Percentiles rank a stretch among this genome's conserved stretches.
Evolutionary conservation across 2,329 filamentous ascomycete species (phyloP).

Genomic region (Elsinoe arachidis): DNA sequence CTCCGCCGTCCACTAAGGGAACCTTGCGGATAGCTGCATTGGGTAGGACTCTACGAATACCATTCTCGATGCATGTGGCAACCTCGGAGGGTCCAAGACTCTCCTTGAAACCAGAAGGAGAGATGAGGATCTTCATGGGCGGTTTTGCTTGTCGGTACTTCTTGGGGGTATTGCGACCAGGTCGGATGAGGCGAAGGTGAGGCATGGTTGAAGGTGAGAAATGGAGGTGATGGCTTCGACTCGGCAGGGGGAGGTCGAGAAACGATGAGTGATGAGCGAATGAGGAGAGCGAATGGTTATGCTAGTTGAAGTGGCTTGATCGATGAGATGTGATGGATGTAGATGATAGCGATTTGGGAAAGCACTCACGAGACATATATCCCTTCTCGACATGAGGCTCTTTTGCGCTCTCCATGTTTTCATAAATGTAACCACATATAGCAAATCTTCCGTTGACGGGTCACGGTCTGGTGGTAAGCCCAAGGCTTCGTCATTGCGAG

Average conservation of each 20-base stretch:
- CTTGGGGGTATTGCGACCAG: conserved; percentile 7
- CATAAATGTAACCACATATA: conserved; percentile 9
- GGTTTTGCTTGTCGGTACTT: conserved; percentile 8
- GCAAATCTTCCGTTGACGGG: conserved; percentile 2
- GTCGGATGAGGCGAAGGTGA: conserved; percentile 7
- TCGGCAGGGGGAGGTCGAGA: not conserved
- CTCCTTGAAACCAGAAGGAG: conserved; percentile 48
- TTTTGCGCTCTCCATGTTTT: not conserved
- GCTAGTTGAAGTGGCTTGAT: not conserved
- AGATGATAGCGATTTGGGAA: conserved; percentile 2
- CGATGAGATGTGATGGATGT: not conserved
- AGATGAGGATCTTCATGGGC: conserved; percentile 34
- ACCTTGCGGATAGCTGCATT: conserved; percentile 39
- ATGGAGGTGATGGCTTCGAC: not conserved
- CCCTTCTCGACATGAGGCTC: conserved; percentile 5
- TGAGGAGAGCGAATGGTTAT: not conserved
- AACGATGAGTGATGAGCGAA: not conserved
- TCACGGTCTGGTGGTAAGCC: not conserved
- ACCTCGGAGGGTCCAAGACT: conserved; percentile 42
- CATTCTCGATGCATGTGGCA: conserved; percentile 43
- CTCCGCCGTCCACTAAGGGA: conserved; percentile 46
- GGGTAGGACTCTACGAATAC: conserved; percentile 38
- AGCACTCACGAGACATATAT: conserved; percentile 12
- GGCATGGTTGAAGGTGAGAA: not conserved
- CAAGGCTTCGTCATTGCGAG: conserved; percentile 4